These are phyloP conservation scores for Xylariaceae sp. DNA, from an alignment of 2,329 filamentous ascomycete species.

Conservation along the genomic window DNA sequence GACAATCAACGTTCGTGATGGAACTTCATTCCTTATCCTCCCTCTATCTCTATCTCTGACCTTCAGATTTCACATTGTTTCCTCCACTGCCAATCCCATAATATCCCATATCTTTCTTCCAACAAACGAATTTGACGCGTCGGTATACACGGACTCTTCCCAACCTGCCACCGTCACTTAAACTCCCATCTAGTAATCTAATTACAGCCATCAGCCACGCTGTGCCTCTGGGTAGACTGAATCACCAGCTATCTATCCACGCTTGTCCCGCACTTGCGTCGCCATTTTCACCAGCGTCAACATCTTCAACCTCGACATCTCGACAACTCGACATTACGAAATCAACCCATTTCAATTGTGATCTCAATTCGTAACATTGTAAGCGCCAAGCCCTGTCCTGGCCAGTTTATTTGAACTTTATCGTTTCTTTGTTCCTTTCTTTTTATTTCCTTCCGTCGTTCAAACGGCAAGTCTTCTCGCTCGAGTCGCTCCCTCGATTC, in stretches of 20 bases:
- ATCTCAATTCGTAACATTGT: background rate
- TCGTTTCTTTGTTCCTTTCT: background rate
- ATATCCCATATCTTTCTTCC: background rate
- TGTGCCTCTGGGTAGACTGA: background rate
- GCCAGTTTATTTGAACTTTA: background rate
- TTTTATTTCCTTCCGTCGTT: background rate
- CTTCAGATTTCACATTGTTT: background rate
- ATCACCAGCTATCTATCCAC: background rate
- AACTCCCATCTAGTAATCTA: background rate
- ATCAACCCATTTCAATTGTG: background rate
- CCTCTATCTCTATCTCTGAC: background rate
- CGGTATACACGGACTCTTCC: background rate
- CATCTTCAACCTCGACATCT: background rate
- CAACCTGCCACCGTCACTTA: background rate
- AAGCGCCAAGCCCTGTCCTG: background rate
- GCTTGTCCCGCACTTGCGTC: background rate
- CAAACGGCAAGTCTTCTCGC: background rate
- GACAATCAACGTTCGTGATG: background rate
- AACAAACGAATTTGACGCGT: background rate
- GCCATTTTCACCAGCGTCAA: too few relatives aligned
- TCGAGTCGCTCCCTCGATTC: too few relatives aligned
- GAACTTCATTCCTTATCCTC: background rate
- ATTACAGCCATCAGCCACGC: background rate
- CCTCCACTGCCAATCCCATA: background rate
- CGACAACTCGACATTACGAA: background rate